Base-by-base conservation (phyloP, 768 basidiomycete species). In the Rhizopogon vinicolor region DNA sequence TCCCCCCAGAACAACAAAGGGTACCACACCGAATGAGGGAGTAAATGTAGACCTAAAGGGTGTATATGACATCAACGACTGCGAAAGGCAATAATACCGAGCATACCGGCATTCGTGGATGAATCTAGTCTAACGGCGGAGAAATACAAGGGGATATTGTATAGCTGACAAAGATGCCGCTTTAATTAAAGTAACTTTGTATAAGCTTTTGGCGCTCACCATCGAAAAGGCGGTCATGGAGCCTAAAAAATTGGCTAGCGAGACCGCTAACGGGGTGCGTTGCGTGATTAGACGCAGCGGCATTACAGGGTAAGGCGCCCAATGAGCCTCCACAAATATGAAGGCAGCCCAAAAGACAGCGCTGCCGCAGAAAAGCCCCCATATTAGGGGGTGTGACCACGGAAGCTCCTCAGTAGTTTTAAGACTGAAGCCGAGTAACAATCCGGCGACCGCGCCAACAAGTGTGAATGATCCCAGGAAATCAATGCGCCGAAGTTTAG, bases 111-210 rank as follows among this genome's bases (percentile, higher is more conserved):
- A 56, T 78, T 76, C 43, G 86, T 81, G 22, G 93, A 80, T 13
- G 82, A 82, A 55, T 78, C 74, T 28, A 90, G 72, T 63, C 83
- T 78, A 39, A 93, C 93, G 18, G 91, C 87, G 56, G 88, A 84
- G 66, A 93, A 96, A 73, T 90, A 96, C 81, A 96, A 69, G 6
- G 93, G 93, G 28, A 91, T 78, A 66, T 92, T 94, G 69, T 94
- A 95, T 19, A 97, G 77, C 91, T 80, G 57, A 44, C 9, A 56
- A 52, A 62, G 40, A 58, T 22, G 22, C 42, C 41, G 40, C 52
- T 46, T n/a, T 58, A 31, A 63, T 54, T 49, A 42, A 41, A 49
- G 41, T 40, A n/a, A 22, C 18, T 31, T 19, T 5, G 16, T 6
- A 29, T 44, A 31, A 22, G 41, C 51, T 55, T 53, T 49, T 18